Conservation (phyloP, 2,329 filamentous ascomycete species). For the Diplocarpon mali region DNA sequence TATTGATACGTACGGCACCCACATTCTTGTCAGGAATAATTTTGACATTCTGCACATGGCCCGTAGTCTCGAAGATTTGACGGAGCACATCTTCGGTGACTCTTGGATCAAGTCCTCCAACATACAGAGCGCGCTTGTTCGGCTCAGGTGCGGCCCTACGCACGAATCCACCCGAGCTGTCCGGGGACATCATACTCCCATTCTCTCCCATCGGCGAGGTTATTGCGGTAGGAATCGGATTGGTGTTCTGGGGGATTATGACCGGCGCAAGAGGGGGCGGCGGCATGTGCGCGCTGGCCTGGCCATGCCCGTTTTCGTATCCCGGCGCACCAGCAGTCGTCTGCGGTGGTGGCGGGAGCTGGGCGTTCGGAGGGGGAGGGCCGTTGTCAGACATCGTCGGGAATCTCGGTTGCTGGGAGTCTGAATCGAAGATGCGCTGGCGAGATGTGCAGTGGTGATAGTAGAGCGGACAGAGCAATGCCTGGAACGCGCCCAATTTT, state of each 20-base stretch:
- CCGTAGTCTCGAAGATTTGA: conserved; percentile 97
- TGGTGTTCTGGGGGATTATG: conserved; percentile 90
- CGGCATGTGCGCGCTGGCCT: conserved; percentile 69
- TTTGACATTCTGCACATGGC: conserved; percentile 97
- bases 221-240: conserved; percentile 86
- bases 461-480: conserved; percentile 13
- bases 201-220: conserved; percentile 70
- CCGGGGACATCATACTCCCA: conserved; percentile 69
- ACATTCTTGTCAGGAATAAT: conserved; percentile 99
- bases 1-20: conserved; percentile 39
- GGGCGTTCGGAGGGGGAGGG: conserved; percentile 47
- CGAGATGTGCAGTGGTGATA: conserved; percentile 18
- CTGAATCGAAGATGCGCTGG: conserved; percentile 10
- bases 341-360: conserved; percentile 61
- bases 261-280: conserved; percentile 76
- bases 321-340: conserved; percentile 60
- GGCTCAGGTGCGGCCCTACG: conserved; percentile 92
- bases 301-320: conserved; percentile 64
- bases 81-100: conserved; percentile 94
- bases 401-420: conserved; percentile 11
- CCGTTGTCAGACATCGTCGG: conserved; percentile 67
- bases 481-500: conserved; percentile 13
- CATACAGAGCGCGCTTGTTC: conserved; percentile 95
- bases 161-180: conserved; percentile 67
- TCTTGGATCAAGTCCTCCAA: conserved; percentile 86